Percentiles rank a stretch among this genome's conserved stretches.
Evolutionary conservation across 2,329 filamentous ascomycete genomes (phyloP).

Genomic region (Gaeumannomyces sp.): DNA sequence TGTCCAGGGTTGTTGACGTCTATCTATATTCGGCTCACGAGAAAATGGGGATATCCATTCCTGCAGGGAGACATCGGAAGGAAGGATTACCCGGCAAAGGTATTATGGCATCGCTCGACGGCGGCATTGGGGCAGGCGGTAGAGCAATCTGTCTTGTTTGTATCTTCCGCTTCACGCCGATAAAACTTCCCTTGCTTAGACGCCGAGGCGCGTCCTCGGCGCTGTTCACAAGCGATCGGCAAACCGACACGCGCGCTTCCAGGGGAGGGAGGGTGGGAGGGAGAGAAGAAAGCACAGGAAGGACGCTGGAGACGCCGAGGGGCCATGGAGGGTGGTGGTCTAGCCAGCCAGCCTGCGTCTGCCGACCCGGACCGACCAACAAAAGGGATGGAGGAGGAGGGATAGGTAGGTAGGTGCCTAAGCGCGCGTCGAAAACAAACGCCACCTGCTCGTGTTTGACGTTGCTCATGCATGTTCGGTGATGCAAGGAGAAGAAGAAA

Average conservation of each 20-base stretch:
- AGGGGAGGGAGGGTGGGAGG: too few relatives aligned
- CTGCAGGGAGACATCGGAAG: not conserved
- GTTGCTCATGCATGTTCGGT: too few relatives aligned
- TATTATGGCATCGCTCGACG: not conserved
- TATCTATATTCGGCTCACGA: not conserved
- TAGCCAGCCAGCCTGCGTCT: too few relatives aligned
- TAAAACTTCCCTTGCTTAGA: not conserved
- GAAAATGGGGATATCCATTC: not conserved
- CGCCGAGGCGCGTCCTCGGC: not conserved
- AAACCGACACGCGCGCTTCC: not conserved
- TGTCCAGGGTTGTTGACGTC: not conserved
- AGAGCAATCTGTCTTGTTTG: too few relatives aligned
- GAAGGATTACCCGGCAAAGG: not conserved
- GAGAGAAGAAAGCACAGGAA: not conserved
- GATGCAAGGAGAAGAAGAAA: too few relatives aligned
- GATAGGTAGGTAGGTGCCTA: not conserved
- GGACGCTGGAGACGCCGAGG: not conserved
- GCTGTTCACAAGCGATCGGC: not conserved
- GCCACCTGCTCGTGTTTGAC: not conserved
- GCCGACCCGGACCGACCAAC: too few relatives aligned
- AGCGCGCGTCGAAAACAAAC: not conserved
- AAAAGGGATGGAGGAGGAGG: too few relatives aligned
- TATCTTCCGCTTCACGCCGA: not conserved
- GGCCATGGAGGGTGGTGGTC: not conserved
- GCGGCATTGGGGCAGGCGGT: too few relatives aligned